Evolutionary conservation across 371 early-diverging fungal genomes (phyloP).

Genomic region (Mortierella sp.): DNA sequence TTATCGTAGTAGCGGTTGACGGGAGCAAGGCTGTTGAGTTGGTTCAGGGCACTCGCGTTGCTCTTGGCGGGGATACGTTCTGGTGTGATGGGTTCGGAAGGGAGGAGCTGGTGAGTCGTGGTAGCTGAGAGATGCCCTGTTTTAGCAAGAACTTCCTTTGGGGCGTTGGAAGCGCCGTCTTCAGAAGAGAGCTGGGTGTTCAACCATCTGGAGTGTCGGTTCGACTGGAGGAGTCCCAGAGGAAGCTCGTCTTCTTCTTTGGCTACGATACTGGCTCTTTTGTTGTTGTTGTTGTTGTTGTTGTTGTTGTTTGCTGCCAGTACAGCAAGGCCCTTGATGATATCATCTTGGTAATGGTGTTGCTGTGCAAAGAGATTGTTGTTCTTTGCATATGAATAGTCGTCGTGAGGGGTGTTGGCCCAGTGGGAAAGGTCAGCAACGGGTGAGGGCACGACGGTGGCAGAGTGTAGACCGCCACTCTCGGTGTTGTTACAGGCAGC

Average conservation of each 20-base stretch:
- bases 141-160: neutral
- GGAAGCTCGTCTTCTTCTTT: conserved; percentile 43
- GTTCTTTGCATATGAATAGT: neutral
- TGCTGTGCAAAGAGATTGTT: neutral
- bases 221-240: conserved; percentile 28
- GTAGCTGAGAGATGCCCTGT: too few species aligned
- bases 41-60: neutral
- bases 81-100: conserved; percentile 36
- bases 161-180: conserved; percentile 21
- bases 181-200: conserved; percentile 39
- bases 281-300: neutral
- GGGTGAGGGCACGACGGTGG: neutral
- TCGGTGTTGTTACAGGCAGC: neutral
- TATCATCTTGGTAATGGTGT: neutral
- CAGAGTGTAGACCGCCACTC: neutral
- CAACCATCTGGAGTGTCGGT: conserved; percentile 33
- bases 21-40: neutral
- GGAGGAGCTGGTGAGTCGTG: conserved; percentile 22
- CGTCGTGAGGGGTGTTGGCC: neutral
- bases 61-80: conserved; percentile 12
- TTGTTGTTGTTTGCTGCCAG: neutral
- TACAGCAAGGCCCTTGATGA: conserved; percentile 1
- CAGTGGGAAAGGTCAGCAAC: neutral
- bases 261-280: neutral
- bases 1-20: neutral